phyloP scores from a whole-genome alignment of 2,329 filamentous ascomycete genomes.

The Colletotrichum sp. region DNA sequence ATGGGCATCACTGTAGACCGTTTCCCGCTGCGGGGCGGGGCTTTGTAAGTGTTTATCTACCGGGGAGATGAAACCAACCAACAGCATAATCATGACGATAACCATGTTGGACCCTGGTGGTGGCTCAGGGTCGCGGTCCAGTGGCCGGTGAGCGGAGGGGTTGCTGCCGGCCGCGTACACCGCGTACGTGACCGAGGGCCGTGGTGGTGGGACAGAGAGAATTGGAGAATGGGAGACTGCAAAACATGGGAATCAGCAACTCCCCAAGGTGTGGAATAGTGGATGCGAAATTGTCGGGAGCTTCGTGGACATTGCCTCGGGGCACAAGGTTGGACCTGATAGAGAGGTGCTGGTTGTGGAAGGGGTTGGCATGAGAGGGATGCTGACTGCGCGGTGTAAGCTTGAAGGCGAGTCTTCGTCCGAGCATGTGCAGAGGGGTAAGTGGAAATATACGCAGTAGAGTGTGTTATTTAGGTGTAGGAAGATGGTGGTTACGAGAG shows the following conservation, averaged over 20 bases:
- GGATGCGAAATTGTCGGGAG: neutral
- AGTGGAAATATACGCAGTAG: neutral
- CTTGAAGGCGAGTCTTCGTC: neutral
- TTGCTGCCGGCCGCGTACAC: slow-evolving; percentile 15
- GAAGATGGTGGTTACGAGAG: neutral
- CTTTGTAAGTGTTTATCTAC: neutral
- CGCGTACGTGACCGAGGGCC: neutral
- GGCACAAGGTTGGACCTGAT: neutral
- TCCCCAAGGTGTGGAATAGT: neutral
- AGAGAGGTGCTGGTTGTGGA: neutral
- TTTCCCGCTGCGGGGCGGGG: neutral
- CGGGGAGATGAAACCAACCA: neutral
- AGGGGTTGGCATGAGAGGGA: neutral
- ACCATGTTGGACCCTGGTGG: neutral
- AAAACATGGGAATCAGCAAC: neutral
- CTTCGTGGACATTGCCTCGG: neutral
- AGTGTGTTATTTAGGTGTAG: neutral
- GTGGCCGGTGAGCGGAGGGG: neutral
- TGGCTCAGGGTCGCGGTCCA: neutral
- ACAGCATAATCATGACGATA: neutral
- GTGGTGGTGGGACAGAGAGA: neutral
- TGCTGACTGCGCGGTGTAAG: slow-evolving; percentile 4
- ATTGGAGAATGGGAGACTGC: neutral
- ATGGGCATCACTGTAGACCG: neutral
- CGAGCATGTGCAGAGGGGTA: neutral